A percentile compares a stretch with the other conserved stretches of the same genome.
phyloP scores from a whole-genome alignment of 345 rosid species.

The Gossypium ekmanianum region DNA sequence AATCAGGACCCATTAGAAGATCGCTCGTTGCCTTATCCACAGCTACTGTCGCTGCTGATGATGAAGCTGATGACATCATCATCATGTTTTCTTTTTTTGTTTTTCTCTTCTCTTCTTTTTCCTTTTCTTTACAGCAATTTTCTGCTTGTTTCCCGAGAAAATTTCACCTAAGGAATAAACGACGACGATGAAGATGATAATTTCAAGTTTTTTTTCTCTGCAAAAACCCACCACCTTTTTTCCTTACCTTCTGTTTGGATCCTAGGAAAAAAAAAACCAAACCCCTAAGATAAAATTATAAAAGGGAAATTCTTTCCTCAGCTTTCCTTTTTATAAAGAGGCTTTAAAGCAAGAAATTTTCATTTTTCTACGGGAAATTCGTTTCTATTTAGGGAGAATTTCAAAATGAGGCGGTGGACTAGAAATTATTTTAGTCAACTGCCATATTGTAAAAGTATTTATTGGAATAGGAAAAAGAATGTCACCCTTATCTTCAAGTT shows the following conservation, averaged over 20 bases:
- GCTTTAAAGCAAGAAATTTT: slow-evolving; percentile 2
- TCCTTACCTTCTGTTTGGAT: background rate
- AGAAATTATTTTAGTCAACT: background rate
- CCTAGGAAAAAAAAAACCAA: background rate
- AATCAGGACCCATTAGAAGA: slow-evolving; percentile 82
- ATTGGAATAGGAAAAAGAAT: background rate
- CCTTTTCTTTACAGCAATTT: background rate
- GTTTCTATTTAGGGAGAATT: background rate
- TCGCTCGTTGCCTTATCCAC: slow-evolving; percentile 97
- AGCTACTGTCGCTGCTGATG: slow-evolving; percentile 68
- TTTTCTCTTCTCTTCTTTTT: background rate
- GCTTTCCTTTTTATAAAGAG: slow-evolving; percentile 5
- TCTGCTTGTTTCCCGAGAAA: slow-evolving; percentile 17
- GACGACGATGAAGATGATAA: background rate
- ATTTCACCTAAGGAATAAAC: background rate
- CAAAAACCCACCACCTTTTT: slow-evolving; percentile 6
- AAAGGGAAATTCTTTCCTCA: background rate
- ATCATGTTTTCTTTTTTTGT: slow-evolving; percentile 3
- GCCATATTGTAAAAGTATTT: background rate
- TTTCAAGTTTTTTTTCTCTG: background rate
- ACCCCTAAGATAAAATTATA: background rate
- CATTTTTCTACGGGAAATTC: slow-evolving; percentile 12
- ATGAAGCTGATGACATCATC: slow-evolving; percentile 42
- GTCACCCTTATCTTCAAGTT: background rate
- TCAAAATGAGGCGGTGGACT: background rate